Conservation (phyloP, 1,284 basidiomycete species). For the Ceratobasidium sp. region DNA sequence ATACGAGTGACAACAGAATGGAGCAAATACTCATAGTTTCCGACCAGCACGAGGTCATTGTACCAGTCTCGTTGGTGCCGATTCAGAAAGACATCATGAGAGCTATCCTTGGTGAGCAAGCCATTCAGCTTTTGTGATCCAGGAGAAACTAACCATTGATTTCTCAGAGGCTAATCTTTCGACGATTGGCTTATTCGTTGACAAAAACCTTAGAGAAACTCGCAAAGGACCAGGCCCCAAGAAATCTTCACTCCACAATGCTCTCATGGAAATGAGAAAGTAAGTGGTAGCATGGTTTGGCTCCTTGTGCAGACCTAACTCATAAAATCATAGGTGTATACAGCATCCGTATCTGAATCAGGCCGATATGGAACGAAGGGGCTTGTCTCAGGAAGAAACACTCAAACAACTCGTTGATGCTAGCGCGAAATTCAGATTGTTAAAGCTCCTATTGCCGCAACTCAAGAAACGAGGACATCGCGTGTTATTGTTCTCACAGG, state of each 20-base stretch:
- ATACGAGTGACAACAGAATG: background rate
- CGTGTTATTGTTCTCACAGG: conserved; percentile 97
- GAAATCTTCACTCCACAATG: conserved; percentile 76
- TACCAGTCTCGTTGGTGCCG: conserved; percentile 90
- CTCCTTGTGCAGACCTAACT: background rate
- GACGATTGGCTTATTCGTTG: conserved; percentile 19
- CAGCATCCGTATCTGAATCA: conserved; percentile 94
- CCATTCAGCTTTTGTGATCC: conserved; percentile 59
- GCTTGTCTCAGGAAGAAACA: conserved; percentile 70
- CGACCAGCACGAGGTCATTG: conserved; percentile 79
- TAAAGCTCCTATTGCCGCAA: conserved; percentile 87
- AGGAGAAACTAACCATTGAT: conserved; percentile 53
- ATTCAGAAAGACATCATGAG: conserved; percentile 93
- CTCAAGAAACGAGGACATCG: conserved; percentile 92
- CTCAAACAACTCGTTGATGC: conserved; percentile 87
- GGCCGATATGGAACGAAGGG: conserved; percentile 83
- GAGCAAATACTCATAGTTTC: conserved; percentile 57
- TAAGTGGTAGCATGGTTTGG: conserved; percentile 57
- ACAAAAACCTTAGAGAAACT: conserved; percentile 6
- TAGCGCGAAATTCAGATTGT: conserved; percentile 88
- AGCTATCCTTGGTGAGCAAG: conserved; percentile 76
- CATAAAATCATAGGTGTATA: conserved; percentile 68
- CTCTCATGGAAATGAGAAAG: conserved; percentile 90
- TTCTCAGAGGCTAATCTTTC: conserved; percentile 46
- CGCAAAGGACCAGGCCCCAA: conserved; percentile 52